Base-by-base conservation (phyloP, 441 rosid species). In the Hypseocharis bilobata region DNA sequence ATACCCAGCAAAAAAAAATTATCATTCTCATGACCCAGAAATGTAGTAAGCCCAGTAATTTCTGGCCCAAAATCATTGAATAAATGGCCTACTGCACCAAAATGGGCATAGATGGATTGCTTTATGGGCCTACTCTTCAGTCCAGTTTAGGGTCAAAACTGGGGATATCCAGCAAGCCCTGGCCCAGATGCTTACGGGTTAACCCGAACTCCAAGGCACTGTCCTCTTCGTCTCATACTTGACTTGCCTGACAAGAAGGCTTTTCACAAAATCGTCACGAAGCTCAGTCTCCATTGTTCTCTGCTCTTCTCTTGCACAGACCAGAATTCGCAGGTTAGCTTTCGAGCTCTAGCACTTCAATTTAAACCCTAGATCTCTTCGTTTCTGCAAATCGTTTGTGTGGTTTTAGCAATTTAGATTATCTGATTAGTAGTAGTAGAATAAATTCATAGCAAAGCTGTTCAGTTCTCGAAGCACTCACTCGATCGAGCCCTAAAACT, bases 191-290 rank as follows among this genome's bases (percentile, higher is more conserved):
- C n/a, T n/a, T n/a, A n/a, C n/a, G n/a, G n/a, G n/a, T n/a, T n/a
- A n/a, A n/a, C n/a, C n/a, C n/a, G n/a, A n/a, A n/a, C n/a, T n/a
- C n/a, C n/a, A n/a, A n/a, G n/a, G n/a, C n/a, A n/a, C n/a, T n/a
- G 26, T 30, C 62, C 28, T 25, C 27, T 28, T 44, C 28, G 28
- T 8, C 16, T 38, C 22, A 8, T 5, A 0, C 63, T 49, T 64
- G 60, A 6, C 73, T 70, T 70, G 69, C 56, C 19, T 63, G 58
- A 2, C 73, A 70, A 70, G 73, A 57, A 54, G 72, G 67, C 62
- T 62, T 68, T 52, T 28, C 1, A 52, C 58, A 52, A 52, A 8
- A 52, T n/a, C 56, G 27, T 51, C 56, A 51, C 56, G 22, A 22
- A 52, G 58, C 58, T 52, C 58, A 52, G 14, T 22, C 58, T 52